Base-by-base conservation (phyloP, 2,329 filamentous ascomycete genomes). In the Cercospora nicotianae region DNA sequence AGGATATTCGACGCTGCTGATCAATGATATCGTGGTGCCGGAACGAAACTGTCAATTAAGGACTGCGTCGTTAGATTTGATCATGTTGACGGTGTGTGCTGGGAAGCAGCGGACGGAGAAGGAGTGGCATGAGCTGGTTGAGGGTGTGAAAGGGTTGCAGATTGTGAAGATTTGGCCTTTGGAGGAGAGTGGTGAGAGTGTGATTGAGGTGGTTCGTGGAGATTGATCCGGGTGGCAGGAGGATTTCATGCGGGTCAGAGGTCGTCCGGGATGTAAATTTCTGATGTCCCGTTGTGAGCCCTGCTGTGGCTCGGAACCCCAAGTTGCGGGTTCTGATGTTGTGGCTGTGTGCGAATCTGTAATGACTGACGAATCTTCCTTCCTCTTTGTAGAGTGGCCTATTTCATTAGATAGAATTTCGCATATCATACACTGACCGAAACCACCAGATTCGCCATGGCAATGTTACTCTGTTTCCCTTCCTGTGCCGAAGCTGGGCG, bases 81-180 rank as follows among this genome's bases (percentile, higher is more conserved):
- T 48, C 10, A 57, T 42, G 10, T 28, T 64, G 62, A 39, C 18
- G 12, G 31, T 64, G 7, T 55, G 36, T 10, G 36, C 45, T 16
- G 61, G 45, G 31, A 55, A 42, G n/a, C 48, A 64, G 62, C 12
- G 62, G n/a, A 64, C 48, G 10, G 62, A 58, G 30, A 64, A 31
- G 31, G 45, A 64, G 48, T 64, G 48, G 61, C 28, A 39, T 26
- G 48, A 57, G 16, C 18, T 64, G 23, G 18, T 57, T 2, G 48
- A n/a, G 10, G 12, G 28, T 9, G 61, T 63, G 13, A 28, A 55
- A 16, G 48, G 61, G 7, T 55, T 64, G 30, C 20, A 39, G n/a
- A 63, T 63, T 26, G 61, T 63, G n/a, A 55, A 33, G 30, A 57
- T 63, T 13, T 63, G 61, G 45, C 61, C 61, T 31, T 53, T 53